Evolutionary conservation across 2,329 filamentous ascomycete species (phyloP).

Genomic region (Myotisia sp.): DNA sequence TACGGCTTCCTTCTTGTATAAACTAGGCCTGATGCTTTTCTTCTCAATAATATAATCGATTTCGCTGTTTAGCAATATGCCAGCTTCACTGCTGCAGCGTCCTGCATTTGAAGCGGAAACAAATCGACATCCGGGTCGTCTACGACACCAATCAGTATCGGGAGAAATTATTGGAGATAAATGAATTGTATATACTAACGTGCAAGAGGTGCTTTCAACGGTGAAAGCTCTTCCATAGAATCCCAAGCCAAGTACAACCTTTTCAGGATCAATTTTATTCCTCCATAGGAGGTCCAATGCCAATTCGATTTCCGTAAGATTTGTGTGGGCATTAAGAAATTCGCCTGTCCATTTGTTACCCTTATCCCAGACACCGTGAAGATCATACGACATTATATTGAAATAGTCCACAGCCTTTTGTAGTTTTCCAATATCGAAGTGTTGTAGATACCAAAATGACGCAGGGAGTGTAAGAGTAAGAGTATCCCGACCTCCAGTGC

Average conservation of each 20-base stretch:
- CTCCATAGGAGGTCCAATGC: constrained; percentile 30
- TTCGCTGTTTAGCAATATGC: constrained; percentile 24
- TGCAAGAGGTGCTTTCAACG: constrained; percentile 3
- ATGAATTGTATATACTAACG: constrained; percentile 1
- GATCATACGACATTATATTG: constrained; percentile 8
- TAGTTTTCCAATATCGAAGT: constrained; percentile 5
- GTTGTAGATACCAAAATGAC: constrained; percentile 7
- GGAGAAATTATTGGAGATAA: background rate
- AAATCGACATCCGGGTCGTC: constrained; percentile 15
- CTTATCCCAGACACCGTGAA: constrained; percentile 3
- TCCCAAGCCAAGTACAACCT: constrained; percentile 36
- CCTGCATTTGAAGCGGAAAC: constrained; percentile 14
- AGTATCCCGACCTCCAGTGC: constrained; percentile 9
- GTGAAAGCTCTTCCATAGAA: constrained; percentile 35
- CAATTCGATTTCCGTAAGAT: constrained; percentile 31
- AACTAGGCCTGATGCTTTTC: constrained; percentile 13
- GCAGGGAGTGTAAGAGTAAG: constrained; percentile 12
- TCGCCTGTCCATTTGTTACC: constrained; percentile 5
- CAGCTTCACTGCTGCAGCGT: constrained; percentile 18
- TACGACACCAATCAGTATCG: constrained; percentile 10
- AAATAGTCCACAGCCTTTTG: constrained; percentile 2
- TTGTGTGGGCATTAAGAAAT: constrained; percentile 27
- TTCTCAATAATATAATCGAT: constrained; percentile 20
- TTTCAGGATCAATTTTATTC: constrained; percentile 25
- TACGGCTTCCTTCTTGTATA: constrained; percentile 19